A percentile compares a stretch with the other conserved stretches of the same genome.
phyloP scores from a whole-genome alignment of 345 rosid species.

The Geranium brycei region DNA sequence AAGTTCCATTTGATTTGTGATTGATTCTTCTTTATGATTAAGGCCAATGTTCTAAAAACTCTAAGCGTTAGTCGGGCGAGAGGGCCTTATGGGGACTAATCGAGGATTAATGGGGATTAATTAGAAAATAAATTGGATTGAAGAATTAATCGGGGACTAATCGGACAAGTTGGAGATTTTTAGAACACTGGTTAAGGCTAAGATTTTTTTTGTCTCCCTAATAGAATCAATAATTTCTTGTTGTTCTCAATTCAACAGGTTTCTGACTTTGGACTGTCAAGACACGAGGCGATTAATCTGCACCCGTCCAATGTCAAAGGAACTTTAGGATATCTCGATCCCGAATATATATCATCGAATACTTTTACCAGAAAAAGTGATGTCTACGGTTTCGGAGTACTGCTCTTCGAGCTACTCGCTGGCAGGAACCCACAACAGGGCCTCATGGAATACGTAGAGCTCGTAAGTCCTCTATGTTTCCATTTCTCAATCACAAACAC shows the following conservation, averaged over 20 bases:
- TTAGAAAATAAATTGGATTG: too few relatives aligned
- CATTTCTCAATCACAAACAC: neutral
- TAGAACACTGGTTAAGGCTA: too few relatives aligned
- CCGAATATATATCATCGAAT: constrained; percentile 78
- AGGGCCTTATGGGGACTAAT: too few relatives aligned
- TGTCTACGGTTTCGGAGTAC: constrained; percentile 88
- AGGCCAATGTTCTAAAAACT: too few relatives aligned
- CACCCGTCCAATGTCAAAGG: constrained; percentile 72
- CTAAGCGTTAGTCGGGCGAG: too few relatives aligned
- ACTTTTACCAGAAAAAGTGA: constrained; percentile 88
- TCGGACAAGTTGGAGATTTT: too few relatives aligned
- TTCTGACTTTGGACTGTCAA: constrained; percentile 94
- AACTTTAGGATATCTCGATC: constrained; percentile 96
- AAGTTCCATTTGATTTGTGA: too few relatives aligned
- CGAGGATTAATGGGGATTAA: too few relatives aligned
- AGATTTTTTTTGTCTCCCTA: too few relatives aligned
- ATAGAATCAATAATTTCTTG: neutral
- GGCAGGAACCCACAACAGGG: constrained; percentile 95
- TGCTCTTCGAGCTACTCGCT: constrained; percentile 87
- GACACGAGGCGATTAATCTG: constrained; percentile 78
- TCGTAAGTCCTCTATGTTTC: constrained; percentile 34
- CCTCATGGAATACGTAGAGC: constrained; percentile 87
- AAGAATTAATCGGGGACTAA: too few relatives aligned
- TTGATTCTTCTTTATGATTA: neutral
- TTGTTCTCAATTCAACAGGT: constrained; percentile 30